phyloP scores from a whole-genome alignment of 2,329 filamentous ascomycete species.

The Graphilbum fragrans region DNA sequence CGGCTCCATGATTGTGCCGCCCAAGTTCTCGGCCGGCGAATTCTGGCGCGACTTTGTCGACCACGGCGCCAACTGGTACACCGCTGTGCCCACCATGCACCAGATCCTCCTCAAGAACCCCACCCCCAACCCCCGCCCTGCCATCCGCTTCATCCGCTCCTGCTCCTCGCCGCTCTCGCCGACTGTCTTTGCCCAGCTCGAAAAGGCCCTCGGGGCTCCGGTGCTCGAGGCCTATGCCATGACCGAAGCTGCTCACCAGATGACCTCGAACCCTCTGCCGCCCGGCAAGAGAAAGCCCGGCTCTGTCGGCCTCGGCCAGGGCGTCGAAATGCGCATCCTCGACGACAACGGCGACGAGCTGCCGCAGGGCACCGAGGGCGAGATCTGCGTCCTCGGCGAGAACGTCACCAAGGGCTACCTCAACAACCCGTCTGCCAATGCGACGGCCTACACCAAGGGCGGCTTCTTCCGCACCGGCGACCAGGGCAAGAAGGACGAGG shows the following conservation, averaged over 20 bases:
- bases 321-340: slow-evolving; percentile 70
- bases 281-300: slow-evolving; percentile 65
- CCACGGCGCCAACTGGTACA: slow-evolving; percentile 80
- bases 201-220: slow-evolving; percentile 62
- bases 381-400: slow-evolving; percentile 72
- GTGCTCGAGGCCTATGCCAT: slow-evolving; percentile 87
- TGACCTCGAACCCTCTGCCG: slow-evolving; percentile 66
- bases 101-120: slow-evolving; percentile 73
- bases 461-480: slow-evolving; percentile 84
- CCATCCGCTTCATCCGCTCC: slow-evolving; percentile 77
- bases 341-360: slow-evolving; percentile 57
- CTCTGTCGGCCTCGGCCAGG: slow-evolving; percentile 71
- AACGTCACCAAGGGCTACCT: slow-evolving; percentile 80
- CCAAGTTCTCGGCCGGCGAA: slow-evolving; percentile 67
- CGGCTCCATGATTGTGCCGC: slow-evolving; percentile 67
- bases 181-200: slow-evolving; percentile 68
- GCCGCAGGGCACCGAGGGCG: slow-evolving; percentile 57
- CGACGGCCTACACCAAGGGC: slow-evolving; percentile 56
- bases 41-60: slow-evolving; percentile 72
- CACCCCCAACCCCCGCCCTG: slow-evolving; percentile 52
- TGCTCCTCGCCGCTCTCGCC: slow-evolving; percentile 77
- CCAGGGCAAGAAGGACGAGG: slow-evolving; percentile 67
- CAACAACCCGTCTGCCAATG: slow-evolving; percentile 70
- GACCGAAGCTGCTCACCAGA: slow-evolving; percentile 81
- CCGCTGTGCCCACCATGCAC: slow-evolving; percentile 85